These are phyloP conservation scores for Setaria italica DNA, from an alignment of 202 grass and related monocot species.

Conservation along the genomic window DNA sequence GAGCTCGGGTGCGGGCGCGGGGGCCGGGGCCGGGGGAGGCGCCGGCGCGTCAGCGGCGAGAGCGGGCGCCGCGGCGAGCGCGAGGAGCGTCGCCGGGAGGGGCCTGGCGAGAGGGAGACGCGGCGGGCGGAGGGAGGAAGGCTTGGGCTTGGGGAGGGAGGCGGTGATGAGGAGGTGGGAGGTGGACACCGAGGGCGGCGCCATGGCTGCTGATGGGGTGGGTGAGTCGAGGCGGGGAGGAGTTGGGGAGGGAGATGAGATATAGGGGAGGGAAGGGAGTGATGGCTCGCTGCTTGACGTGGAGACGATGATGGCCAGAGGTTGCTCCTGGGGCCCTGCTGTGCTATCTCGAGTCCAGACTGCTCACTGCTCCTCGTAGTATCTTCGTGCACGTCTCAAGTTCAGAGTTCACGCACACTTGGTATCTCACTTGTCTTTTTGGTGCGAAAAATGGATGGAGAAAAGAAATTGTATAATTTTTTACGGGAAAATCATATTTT, in stretches of 20 bases:
- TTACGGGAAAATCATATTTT: too few relatives aligned
- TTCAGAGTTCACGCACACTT: background rate
- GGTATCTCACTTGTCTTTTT: background rate
- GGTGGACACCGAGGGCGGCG: conserved; percentile 55
- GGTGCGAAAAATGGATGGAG: background rate
- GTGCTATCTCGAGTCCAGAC: background rate
- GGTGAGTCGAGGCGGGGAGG: background rate
- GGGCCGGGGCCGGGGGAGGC: background rate
- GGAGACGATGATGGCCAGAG: conserved; percentile 49
- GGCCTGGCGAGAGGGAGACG: conserved; percentile 39
- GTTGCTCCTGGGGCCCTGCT: background rate
- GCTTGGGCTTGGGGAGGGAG: conserved; percentile 52
- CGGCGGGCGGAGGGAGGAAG: conserved; percentile 23
- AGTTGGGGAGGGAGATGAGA: background rate
- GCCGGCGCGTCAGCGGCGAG: conserved; percentile 64
- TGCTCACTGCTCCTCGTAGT: background rate
- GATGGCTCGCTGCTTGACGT: conserved; percentile 42
- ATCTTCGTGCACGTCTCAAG: background rate
- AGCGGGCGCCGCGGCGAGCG: conserved; percentile 47
- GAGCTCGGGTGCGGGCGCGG: background rate
- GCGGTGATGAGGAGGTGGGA: conserved; percentile 68
- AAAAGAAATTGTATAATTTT: background rate
- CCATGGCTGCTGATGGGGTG: conserved; percentile 48
- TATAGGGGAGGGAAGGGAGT: conserved; percentile 18
- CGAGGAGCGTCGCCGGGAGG: conserved; percentile 48